Evolutionary conservation across 73 alveolate species (phyloP), one percentile per base, ranked within the genome.

Genomic region (Breviolum minutum): DNA sequence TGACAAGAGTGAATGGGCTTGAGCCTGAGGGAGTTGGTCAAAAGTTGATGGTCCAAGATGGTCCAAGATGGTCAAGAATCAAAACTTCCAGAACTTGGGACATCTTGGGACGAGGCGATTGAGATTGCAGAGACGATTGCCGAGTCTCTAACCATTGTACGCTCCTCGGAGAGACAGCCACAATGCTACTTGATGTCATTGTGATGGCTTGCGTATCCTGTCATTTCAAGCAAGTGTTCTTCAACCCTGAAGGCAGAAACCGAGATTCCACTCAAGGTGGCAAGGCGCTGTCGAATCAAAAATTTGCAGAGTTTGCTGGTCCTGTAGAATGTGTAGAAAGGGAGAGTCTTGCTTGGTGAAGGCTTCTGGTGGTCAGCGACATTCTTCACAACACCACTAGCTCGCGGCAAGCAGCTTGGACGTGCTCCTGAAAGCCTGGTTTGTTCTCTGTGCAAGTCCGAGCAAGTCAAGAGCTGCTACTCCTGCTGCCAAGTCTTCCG

Each of bases 351-450:
- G 27, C 48, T 79, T 29, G 54, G 60, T 32, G 26, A 88, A 92
- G 98, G 95, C 95, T 99, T 60, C 98, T 94, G 87, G 88, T 99
- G 48, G 95, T 99, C 64, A 92, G 99, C 8, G 99, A 99, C 99
- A 99, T 99, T 74, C 99, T 99, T 54, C 99, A 85, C 99, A 99
- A 99, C 94, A 97, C 99, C 70, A 95, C 99, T 27, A 97, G 98
- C 85, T 99, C 99, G 13, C 62, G 79, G 61, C 99, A 99, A 64
- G 99, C 99, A 29, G 99, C 99, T 16, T 99, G 99, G 99, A 86
- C 99, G 93, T 89, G 96, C 96, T 63, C 96, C 87, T 10, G 27
- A 6, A 6, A 26, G 74, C 54, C 54, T 3, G 3, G 54, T 40
- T 40, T 40, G 54, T 40, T 40, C 54, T 40, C 3, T 3, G 54